Conservation (phyloP, 257 asterid species). For the Linaria vulgaris region DNA sequence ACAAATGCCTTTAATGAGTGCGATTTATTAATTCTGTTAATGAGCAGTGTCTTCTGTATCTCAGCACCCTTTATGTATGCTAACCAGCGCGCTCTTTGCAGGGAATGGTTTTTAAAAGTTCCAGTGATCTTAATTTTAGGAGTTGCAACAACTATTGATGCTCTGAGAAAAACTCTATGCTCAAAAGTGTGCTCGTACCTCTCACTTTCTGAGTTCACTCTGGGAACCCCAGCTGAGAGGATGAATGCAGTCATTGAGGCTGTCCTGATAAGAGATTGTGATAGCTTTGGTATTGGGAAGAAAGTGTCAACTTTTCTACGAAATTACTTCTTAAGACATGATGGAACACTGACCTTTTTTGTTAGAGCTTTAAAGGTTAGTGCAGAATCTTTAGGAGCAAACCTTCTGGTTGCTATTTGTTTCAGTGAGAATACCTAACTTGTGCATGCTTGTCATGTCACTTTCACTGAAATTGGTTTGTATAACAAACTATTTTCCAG, state of each 20-base stretch:
- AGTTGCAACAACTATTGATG: constrained; percentile 77
- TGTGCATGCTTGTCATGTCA: constrained; percentile 19
- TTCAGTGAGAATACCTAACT: constrained; percentile 26
- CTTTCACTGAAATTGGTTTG: constrained; percentile 19
- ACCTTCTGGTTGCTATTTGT: constrained; percentile 5
- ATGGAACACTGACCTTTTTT: constrained; percentile 85
- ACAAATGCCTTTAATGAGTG: not conserved
- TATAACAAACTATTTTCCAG: constrained; percentile 41
- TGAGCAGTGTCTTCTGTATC: constrained; percentile 14
- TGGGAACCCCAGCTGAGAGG: constrained; percentile 78
- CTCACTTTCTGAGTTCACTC: constrained; percentile 54
- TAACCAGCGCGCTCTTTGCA: constrained; percentile 39
- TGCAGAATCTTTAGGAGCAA: constrained; percentile 6
- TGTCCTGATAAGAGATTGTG: constrained; percentile 55
- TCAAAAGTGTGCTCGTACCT: constrained; percentile 55
- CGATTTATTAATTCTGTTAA: not conserved
- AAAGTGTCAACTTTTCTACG: constrained; percentile 65
- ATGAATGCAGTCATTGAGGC: constrained; percentile 82
- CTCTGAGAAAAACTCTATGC: constrained; percentile 56
- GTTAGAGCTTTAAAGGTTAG: constrained; percentile 81
- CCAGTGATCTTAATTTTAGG: constrained; percentile 82
- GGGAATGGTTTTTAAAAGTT: constrained; percentile 85
- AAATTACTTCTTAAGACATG: constrained; percentile 79
- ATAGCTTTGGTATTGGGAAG: constrained; percentile 68
- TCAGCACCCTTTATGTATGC: constrained; percentile 25